Evolutionary conservation across 257 asterid species (phyloP).

Genomic region (Leptodermis oblonga): DNA sequence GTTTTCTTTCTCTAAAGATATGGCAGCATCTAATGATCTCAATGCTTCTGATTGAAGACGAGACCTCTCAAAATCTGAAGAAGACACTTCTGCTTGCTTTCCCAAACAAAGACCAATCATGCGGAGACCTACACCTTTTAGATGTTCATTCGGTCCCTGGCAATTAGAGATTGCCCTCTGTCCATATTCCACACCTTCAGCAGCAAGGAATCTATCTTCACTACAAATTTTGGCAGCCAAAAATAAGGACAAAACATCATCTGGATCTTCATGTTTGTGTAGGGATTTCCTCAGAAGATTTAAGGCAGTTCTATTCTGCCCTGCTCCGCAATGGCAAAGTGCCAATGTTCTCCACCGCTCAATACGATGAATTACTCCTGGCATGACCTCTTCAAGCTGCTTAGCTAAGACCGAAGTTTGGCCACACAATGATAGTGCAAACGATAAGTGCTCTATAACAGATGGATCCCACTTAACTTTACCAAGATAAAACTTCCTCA

Average conservation of each 20-base stretch:
- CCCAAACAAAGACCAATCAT: conserved; percentile 85
- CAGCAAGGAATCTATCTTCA: conserved; percentile 65
- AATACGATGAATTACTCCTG: conserved; percentile 70
- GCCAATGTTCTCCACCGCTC: conserved; percentile 90
- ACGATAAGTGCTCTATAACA: conserved; percentile 82
- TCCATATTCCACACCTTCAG: conserved; percentile 86
- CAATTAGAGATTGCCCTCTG: conserved; percentile 60
- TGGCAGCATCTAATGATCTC: conserved; percentile 73
- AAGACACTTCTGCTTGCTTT: conserved; percentile 75
- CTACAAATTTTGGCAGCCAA: conserved; percentile 87
- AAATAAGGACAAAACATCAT: conserved; percentile 68
- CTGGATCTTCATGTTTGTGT: conserved; percentile 70
- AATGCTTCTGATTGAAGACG: conserved; percentile 88
- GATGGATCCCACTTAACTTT: conserved; percentile 85
- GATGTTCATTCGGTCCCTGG: conserved; percentile 52
- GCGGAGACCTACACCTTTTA: conserved; percentile 81
- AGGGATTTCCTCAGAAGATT: conserved; percentile 75
- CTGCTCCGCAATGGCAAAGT: conserved; percentile 67
- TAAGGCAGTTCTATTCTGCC: conserved; percentile 60
- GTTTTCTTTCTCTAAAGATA: conserved; percentile 65
- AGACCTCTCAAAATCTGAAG: conserved; percentile 89
- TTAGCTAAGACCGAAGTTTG: conserved; percentile 79
- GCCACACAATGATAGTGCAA: conserved; percentile 77
- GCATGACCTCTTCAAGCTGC: conserved; percentile 88
- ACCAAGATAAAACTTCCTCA: conserved; percentile 82